Conservation (phyloP, 2,329 filamentous ascomycete genomes). For the Penicillium sp. region DNA sequence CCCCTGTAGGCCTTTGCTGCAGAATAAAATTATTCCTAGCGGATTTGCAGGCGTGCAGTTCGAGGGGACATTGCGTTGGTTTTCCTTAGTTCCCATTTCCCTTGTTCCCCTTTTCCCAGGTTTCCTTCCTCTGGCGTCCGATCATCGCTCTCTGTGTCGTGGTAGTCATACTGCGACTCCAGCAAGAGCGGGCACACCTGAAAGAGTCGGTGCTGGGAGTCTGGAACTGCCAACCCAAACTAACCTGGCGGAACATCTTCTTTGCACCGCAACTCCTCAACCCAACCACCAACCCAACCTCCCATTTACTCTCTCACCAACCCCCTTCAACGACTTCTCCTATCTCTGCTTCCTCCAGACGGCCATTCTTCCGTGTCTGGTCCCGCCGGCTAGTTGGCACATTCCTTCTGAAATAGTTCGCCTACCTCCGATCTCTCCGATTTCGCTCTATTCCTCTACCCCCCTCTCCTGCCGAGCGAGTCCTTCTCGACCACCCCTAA, state of each 20-base stretch:
- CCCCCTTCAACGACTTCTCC: constrained; percentile 8
- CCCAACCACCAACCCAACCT: constrained; percentile 18
- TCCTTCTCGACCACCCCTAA: constrained; percentile 6
- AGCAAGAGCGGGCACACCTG: background rate
- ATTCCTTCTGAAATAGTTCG: constrained; percentile 17
- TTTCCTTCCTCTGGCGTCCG: background rate
- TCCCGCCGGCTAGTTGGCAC: constrained; percentile 12
- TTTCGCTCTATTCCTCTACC: background rate
- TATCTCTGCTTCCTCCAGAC: constrained; percentile 5
- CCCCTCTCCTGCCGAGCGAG: constrained; percentile 5
- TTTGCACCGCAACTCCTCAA: constrained; percentile 26
- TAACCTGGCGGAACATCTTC: background rate
- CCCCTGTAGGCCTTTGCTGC: background rate
- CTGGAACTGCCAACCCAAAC: background rate
- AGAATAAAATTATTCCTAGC: background rate
- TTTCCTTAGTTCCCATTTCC: background rate
- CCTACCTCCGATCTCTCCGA: constrained; percentile 8
- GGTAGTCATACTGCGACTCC: background rate
- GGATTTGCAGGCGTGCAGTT: background rate
- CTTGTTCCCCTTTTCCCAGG: background rate
- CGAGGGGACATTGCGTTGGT: background rate
- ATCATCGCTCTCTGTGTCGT: background rate
- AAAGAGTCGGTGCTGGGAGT: background rate
- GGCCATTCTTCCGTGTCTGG: background rate
- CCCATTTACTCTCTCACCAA: constrained; percentile 7